A percentile compares a stretch with the other conserved stretches of the same genome.
Evolutionary conservation across 1,139 yeast genomes (phyloP).

Genomic region (Kazachstania sp.): DNA sequence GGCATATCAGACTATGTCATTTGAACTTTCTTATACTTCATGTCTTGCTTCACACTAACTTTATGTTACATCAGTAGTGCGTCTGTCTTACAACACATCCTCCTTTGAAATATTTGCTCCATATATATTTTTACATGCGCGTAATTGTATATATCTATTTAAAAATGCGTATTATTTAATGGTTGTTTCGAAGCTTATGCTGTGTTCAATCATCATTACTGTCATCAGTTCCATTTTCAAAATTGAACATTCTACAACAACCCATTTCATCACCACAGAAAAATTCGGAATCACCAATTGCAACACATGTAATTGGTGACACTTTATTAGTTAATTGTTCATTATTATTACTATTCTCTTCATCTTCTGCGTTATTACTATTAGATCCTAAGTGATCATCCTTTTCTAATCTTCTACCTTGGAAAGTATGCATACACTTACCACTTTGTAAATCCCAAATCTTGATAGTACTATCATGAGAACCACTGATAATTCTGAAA

Average conservation of each 20-base stretch:
- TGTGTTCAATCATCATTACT: not conserved
- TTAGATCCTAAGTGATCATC: not conserved
- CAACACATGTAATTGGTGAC: slow-evolving; percentile 79
- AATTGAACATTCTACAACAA: slow-evolving; percentile 69
- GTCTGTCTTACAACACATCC: too few species aligned
- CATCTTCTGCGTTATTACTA: not conserved
- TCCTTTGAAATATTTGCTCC: too few species aligned
- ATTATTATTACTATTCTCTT: slow-evolving; percentile 1
- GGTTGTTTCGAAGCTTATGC: not conserved
- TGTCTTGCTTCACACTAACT: too few species aligned
- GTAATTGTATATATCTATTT: not conserved
- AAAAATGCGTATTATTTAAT: not conserved
- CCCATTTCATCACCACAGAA: slow-evolving; percentile 90
- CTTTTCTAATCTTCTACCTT: slow-evolving; percentile 37
- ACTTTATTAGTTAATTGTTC: slow-evolving; percentile 8
- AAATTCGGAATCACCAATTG: slow-evolving; percentile 77
- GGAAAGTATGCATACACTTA: slow-evolving; percentile 85
- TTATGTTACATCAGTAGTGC: too few species aligned
- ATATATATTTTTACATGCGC: too few species aligned
- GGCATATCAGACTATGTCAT: too few species aligned
- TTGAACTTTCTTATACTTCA: too few species aligned
- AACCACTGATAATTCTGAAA: slow-evolving; percentile 86
- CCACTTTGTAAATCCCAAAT: slow-evolving; percentile 96
- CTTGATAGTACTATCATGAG: slow-evolving; percentile 82
- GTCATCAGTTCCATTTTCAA: slow-evolving; percentile 37